Conservation (phyloP, 2,329 filamentous ascomycete species). For the Hymenoscyphus infarciens region DNA sequence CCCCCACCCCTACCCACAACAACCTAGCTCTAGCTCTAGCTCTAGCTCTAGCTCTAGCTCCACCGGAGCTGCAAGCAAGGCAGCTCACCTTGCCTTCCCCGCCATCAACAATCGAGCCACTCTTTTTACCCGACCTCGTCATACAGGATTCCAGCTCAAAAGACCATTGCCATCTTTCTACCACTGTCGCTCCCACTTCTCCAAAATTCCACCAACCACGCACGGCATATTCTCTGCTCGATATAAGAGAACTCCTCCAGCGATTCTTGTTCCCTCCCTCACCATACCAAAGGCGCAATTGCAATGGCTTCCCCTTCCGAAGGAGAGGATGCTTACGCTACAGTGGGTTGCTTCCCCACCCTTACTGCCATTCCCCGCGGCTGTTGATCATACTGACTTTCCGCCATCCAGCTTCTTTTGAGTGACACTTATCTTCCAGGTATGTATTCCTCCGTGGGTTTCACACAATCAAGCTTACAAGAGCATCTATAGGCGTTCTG, state of each 20-base stretch:
- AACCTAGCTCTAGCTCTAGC: not conserved
- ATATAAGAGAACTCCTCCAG: not conserved
- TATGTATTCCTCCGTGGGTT: conserved; percentile 41
- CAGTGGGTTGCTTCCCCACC: conserved; percentile 40
- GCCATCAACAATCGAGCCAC: conserved; percentile 4
- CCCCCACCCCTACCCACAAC: too few relatives aligned
- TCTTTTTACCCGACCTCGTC: not conserved
- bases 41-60: too few relatives aligned
- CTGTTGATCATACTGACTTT: conserved; percentile 6
- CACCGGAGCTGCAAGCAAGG: not conserved
- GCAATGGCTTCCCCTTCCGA: conserved; percentile 40
- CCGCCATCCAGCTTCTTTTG: conserved; percentile 69
- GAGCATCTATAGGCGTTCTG: conserved; percentile 65
- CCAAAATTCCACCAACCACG: not conserved
- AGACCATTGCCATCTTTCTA: not conserved
- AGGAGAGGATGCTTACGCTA: conserved; percentile 62
- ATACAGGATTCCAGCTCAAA: not conserved
- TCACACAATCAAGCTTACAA: conserved; percentile 18
- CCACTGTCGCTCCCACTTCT: not conserved
- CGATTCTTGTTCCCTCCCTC: conserved; percentile 1
- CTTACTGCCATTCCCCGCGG: not conserved
- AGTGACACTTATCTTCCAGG: conserved; percentile 92
- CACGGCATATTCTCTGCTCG: not conserved
- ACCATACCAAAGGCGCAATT: conserved; percentile 10
- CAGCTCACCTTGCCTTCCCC: not conserved